Evolutionary conservation across 768 basidiomycete genomes (phyloP).

Genomic region (Lyophyllum semitale): DNA sequence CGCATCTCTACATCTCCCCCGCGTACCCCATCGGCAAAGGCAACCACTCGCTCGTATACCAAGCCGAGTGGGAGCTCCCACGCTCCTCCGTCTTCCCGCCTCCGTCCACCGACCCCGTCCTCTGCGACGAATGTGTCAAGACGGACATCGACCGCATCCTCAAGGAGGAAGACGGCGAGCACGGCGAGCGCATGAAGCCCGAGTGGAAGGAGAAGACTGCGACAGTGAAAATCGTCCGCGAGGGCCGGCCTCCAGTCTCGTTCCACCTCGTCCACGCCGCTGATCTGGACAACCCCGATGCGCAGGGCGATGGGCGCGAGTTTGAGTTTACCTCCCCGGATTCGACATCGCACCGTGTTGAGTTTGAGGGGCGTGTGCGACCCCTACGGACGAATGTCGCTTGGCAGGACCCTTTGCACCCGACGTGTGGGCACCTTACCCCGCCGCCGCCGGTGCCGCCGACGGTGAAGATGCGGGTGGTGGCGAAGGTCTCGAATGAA

Average conservation of each 20-base stretch:
- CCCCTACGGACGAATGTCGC: constrained; percentile 22
- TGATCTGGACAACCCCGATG: background rate
- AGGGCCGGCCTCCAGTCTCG: constrained; percentile 1
- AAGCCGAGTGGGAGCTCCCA: constrained; percentile 41
- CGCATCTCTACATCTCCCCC: constrained; percentile 52
- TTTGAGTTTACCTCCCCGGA: background rate
- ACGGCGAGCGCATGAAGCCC: constrained; percentile 16
- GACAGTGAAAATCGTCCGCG: background rate
- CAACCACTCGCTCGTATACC: constrained; percentile 54
- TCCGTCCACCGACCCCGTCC: background rate
- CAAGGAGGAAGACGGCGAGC: constrained; percentile 26
- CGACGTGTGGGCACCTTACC: constrained; percentile 32
- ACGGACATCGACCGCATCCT: constrained; percentile 26
- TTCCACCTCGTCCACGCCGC: constrained; percentile 2
- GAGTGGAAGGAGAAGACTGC: constrained; percentile 18
- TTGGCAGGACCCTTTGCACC: constrained; percentile 31
- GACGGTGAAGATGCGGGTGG: constrained; percentile 40
- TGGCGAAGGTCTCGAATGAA: constrained; percentile 45
- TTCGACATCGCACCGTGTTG: background rate
- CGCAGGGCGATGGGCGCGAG: background rate
- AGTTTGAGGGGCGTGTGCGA: constrained; percentile 13
- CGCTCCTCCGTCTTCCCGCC: constrained; percentile 10
- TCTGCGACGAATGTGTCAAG: constrained; percentile 42
- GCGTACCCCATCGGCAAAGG: constrained; percentile 40
- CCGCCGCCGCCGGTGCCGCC: constrained; percentile 24